Base-by-base conservation (phyloP, 768 basidiomycete species). In the Tulasnella sp. region DNA sequence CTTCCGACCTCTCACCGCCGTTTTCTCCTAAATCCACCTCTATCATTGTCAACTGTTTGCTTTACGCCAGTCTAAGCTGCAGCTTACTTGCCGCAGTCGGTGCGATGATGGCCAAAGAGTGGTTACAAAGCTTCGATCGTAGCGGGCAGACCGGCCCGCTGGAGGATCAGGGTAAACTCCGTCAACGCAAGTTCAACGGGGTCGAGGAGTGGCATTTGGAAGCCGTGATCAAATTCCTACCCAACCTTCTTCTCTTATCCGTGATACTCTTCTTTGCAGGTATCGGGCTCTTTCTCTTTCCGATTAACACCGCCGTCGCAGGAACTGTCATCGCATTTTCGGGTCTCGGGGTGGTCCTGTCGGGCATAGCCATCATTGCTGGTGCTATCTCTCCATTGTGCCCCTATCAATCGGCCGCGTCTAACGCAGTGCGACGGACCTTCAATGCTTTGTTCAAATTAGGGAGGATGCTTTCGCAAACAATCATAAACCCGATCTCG, bases 61-160 rank as follows among this genome's bases (percentile, higher is more conserved):
- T 50, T 18, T 50, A 50, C 16, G 50, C 50, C 22, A 50, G 50
- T 50, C 22, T 50, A 18, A 50, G 50, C 50, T 50, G 50, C 50
- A 50, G 50, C 16, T 24, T 50, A 22, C 8, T 50, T 18, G 50
- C 50, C 6, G 50, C 50, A 20, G 50, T 50, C 20, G 50, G 50
- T 3, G 50, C 50, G 22, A 50, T 50, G 50, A 50, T 50, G 50
- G 44, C 76, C 8, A 77, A 77, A 40, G 46, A 77, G 24, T 77
- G 76, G 76, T 22, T 77, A 12, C 46, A 40, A 37, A 37, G 48
- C 46, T 77, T 42, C 48, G n/a, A 77, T 20, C 24, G 37, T 2
- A 77, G 20, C 46, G 76, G 76, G 24, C 58, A 50, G 31, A 60
- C 76, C 76, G 76, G 58, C 8, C 76, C 76, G 34, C 12, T 50